A percentile compares a stretch with the other conserved stretches of the same genome.
phyloP scores from a whole-genome alignment of 306 rosid genomes.

The Astragalus glycyphyllos region DNA sequence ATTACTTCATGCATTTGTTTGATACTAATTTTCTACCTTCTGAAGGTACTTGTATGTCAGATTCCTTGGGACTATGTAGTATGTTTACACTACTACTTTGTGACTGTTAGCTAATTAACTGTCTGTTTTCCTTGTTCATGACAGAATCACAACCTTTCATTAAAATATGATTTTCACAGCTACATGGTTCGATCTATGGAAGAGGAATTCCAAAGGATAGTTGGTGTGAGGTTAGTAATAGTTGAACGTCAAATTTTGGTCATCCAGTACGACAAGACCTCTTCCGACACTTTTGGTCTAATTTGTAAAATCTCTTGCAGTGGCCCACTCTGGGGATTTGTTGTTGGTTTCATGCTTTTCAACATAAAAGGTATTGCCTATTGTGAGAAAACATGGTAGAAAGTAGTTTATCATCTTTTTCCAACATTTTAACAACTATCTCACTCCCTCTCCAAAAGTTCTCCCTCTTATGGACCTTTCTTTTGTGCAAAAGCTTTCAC shows the following conservation, averaged over 20 bases:
- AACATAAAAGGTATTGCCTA: conserved; percentile 75
- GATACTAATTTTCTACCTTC: background rate
- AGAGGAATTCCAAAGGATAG: conserved; percentile 95
- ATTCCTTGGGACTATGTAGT: background rate
- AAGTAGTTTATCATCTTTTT: conserved; percentile 4
- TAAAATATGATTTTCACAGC: conserved; percentile 91
- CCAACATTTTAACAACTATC: conserved; percentile 9
- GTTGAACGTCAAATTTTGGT: conserved; percentile 17
- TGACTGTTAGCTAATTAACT: conserved; percentile 34
- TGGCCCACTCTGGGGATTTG: conserved; percentile 95
- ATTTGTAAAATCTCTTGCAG: conserved; percentile 62
- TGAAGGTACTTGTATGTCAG: conserved; percentile 32
- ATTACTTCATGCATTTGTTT: background rate
- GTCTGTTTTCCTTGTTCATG: conserved; percentile 47
- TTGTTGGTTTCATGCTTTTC: conserved; percentile 92
- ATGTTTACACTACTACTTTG: background rate
- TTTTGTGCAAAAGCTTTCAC: conserved; percentile 11
- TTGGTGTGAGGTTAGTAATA: conserved; percentile 88
- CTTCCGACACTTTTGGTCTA: conserved; percentile 20
- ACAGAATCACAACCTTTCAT: conserved; percentile 88
- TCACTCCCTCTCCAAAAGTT: background rate
- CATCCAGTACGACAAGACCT: conserved; percentile 4
- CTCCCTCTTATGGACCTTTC: background rate
- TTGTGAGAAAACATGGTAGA: conserved; percentile 23
- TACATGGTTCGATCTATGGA: conserved; percentile 98